phyloP scores from a whole-genome alignment of 2,329 filamentous ascomycete genomes.

The Pezicula rhizophila region DNA sequence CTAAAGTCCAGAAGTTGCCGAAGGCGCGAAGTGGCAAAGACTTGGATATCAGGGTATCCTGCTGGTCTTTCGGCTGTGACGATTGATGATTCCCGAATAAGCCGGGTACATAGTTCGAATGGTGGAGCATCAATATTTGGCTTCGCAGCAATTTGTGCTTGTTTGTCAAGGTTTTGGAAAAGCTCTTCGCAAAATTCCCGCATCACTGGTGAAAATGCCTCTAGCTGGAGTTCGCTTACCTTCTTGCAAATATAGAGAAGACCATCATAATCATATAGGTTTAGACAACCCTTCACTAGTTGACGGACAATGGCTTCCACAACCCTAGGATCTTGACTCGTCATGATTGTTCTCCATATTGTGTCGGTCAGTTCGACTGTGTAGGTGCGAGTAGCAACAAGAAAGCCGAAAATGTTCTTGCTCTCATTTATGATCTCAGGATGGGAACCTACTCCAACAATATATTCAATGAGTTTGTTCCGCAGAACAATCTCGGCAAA shows the following conservation, averaged over 20 bases:
- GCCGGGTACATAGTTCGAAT: conserved; percentile 53
- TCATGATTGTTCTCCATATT: conserved; percentile 77
- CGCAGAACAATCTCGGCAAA: conserved; percentile 63
- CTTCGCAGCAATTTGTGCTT: conserved; percentile 32
- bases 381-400: conserved; percentile 74
- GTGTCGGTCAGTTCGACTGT: conserved; percentile 65
- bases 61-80: conserved; percentile 46
- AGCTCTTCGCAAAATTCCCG: conserved; percentile 55
- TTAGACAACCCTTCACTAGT: conserved; percentile 49
- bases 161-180: conserved; percentile 42
- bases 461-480: conserved; percentile 74
- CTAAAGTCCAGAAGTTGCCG: conserved; percentile 43
- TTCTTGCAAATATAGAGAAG: conserved; percentile 67
- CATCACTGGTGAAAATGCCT: conserved; percentile 56
- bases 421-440: conserved; percentile 81
- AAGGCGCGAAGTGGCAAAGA: conserved; percentile 57
- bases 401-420: conserved; percentile 78
- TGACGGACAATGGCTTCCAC: conserved; percentile 65
- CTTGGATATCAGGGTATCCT: conserved; percentile 55
- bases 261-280: conserved; percentile 41
- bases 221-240: conserved; percentile 56
- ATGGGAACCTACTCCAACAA: conserved; percentile 86
- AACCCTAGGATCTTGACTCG: conserved; percentile 79
- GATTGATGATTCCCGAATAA: conserved; percentile 67
- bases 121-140: conserved; percentile 38